Evolutionary conservation across 2,329 filamentous ascomycete genomes (phyloP), one percentile per base, ranked within the genome.

Genomic region (Botrytis paeoniae): DNA sequence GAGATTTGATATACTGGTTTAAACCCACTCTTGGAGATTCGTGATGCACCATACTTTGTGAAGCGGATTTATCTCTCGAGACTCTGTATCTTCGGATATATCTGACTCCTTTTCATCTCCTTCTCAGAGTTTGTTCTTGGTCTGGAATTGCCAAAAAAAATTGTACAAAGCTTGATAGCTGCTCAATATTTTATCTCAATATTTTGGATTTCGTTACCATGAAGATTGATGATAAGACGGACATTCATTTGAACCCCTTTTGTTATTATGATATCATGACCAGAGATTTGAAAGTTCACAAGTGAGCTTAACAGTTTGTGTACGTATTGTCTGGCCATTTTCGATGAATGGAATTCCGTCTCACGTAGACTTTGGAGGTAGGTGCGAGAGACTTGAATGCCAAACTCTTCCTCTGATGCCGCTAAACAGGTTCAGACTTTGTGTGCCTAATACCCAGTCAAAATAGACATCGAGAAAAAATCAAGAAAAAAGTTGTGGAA

Each of bases 51-150:
- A 48, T 25, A 48, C 22, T 48, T 48, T 54, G 6, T 18, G 14
- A 4, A 54, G n/a, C 3, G 14, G 5, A 54, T 29, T 18, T 2
- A 18, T 18, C 7, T 18, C n/a, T 18, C 14, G 51, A 18, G 51
- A 8, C 3, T 54, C n/a, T 54, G 6, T 54, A 16, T 29, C 7
- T 29, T 8, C 6, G 14, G 6, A 18, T 29, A 18, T 8, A 54
- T 8, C 0, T n/a, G 48, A 2, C 48, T 51, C 12, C 25, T 16
- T 18, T 8, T n/a, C 4, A n/a, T 54, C 6, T n/a, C 14, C n/a
- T 12, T n/a, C 48, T n/a, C 14, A 1, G 4, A 6, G 1, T 7
- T 14, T 12, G 25, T n/a, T n/a, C n/a, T n/a, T n/a, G n/a, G n/a
- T n/a, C n/a, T n/a, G n/a, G n/a, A n/a, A n/a, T n/a, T n/a, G n/a